Conservation (phyloP, 2,329 filamentous ascomycete genomes). For the Piedraia hortae region DNA sequence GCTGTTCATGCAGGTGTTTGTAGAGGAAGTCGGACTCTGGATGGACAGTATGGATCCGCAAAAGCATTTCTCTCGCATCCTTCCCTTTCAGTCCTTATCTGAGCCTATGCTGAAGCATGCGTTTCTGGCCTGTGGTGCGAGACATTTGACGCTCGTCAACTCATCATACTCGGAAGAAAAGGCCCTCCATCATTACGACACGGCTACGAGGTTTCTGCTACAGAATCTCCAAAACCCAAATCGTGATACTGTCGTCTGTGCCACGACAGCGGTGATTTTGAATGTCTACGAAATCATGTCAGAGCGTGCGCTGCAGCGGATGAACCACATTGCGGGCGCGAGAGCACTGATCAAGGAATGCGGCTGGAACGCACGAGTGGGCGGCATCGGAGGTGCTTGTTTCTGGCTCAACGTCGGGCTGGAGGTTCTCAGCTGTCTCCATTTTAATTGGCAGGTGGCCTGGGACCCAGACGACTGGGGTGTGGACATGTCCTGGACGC, state of each 20-base stretch:
- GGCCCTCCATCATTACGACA: constrained; percentile 61
- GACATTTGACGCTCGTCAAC: constrained; percentile 48
- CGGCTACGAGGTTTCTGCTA: constrained; percentile 51
- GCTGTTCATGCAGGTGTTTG: constrained; percentile 73
- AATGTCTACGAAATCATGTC: constrained; percentile 90
- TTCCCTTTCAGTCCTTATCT: constrained; percentile 59
- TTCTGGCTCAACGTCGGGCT: constrained; percentile 87
- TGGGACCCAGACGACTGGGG: constrained; percentile 86
- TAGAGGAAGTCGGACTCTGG: constrained; percentile 73
- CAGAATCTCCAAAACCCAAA: constrained; percentile 59
- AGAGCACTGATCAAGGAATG: constrained; percentile 72
- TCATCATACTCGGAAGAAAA: constrained; percentile 46
- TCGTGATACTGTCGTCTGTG: constrained; percentile 58
- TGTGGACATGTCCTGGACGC: constrained; percentile 46
- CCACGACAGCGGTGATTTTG: constrained; percentile 62
- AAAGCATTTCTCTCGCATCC: constrained; percentile 56
- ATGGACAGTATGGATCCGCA: constrained; percentile 75
- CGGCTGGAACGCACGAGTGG: constrained; percentile 55
- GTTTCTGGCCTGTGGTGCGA: constrained; percentile 64
- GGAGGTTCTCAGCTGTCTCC: constrained; percentile 68
- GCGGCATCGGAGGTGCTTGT: constrained; percentile 59
- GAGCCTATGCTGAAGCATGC: constrained; percentile 78
- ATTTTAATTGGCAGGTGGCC: constrained; percentile 61
- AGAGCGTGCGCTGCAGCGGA: constrained; percentile 47
- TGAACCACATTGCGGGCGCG: constrained; percentile 70